Percentiles rank a stretch among this genome's conserved stretches.
These are phyloP conservation scores for Plasmodium yoelii DNA, from an alignment of 169 alveolate genomes.

Conservation along the genomic window DNA sequence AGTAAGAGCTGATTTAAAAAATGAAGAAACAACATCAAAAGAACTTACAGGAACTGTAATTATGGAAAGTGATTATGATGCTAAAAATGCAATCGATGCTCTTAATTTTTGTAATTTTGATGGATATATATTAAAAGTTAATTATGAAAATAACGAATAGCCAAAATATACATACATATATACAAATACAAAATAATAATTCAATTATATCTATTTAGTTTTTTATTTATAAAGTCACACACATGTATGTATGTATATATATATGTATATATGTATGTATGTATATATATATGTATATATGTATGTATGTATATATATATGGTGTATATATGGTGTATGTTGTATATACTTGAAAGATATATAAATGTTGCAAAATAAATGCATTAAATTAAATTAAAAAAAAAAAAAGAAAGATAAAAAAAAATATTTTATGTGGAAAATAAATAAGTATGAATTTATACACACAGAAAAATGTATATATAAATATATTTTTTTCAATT, in stretches of 20 bases:
- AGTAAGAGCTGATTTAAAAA: slow-evolving; percentile 77
- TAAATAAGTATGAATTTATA: slow-evolving; percentile 2
- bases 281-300: slow-evolving; percentile 7
- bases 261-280: too few species aligned
- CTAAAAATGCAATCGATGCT: slow-evolving; percentile 68
- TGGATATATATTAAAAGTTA: slow-evolving; percentile 61
- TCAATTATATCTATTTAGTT: slow-evolving; percentile 14
- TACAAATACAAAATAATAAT: not conserved
- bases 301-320: not conserved
- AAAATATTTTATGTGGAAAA: not conserved
- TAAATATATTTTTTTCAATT: slow-evolving; percentile 18
- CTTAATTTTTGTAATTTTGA: slow-evolving; percentile 55
- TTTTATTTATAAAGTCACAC: not conserved
- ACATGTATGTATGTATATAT: too few species aligned
- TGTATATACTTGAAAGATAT: not conserved
- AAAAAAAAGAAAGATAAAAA: not conserved
- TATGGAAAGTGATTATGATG: slow-evolving; percentile 66
- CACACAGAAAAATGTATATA: not conserved
- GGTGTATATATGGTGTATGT: not conserved
- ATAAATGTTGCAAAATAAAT: not conserved
- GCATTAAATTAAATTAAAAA: too few species aligned
- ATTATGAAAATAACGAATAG: slow-evolving; percentile 35
- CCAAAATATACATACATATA: not conserved
- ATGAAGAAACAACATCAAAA: slow-evolving; percentile 29
- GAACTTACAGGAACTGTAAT: slow-evolving; percentile 52